Base-by-base conservation (phyloP, 768 basidiomycete species). In the Mrakia frigida region DNA sequence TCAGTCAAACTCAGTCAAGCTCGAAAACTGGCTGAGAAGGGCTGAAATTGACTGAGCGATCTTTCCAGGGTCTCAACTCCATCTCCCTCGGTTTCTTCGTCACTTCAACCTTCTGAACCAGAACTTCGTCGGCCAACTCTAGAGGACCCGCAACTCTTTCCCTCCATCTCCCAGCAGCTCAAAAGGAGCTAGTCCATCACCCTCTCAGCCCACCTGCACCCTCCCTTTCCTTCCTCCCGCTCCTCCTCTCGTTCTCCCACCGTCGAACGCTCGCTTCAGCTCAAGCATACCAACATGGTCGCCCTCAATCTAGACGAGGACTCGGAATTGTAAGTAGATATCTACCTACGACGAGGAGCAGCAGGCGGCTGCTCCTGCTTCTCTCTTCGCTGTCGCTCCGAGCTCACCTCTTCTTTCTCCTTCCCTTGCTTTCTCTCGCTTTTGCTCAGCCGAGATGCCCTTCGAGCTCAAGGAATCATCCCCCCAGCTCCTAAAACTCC, bases 391-490 rank as follows among this genome's bases (percentile, higher is more conserved):
- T n/a, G n/a, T n/a, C n/a, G n/a, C n/a, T n/a, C n/a, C n/a, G 59
- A 70, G 68, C 37, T 76, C 63, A 13, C 56, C 18, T 53, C 65
- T 37, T 61, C 72, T 46, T 16, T 23, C 35, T 33, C 50, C 50
- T 41, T 21, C 46, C 9, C 43, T 10, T 35, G 13, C 25, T 25
- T 28, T 41, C 28, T 75, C 76, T 79, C 60, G 79, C 75, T 59
- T 31, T 69, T 11, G 74, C 76, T n/a, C 77, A 98, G 94, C 84
- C 94, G 96, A 83, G 95, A 98, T 81, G 92, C 91, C 31, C 88
- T 98, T 16, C 91, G 94, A 76, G 94, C 94, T 80, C 88, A 94
- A 80, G 95, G 94, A 25, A 95, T 97, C 81, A 84, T 98, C 43
- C 60, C 63, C 3, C 43, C 46, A 37, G 65, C 63, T 3, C 46